These are phyloP conservation scores for Puccinia novopanici DNA, from an alignment of 1,284 basidiomycete species.

Conservation along the genomic window DNA sequence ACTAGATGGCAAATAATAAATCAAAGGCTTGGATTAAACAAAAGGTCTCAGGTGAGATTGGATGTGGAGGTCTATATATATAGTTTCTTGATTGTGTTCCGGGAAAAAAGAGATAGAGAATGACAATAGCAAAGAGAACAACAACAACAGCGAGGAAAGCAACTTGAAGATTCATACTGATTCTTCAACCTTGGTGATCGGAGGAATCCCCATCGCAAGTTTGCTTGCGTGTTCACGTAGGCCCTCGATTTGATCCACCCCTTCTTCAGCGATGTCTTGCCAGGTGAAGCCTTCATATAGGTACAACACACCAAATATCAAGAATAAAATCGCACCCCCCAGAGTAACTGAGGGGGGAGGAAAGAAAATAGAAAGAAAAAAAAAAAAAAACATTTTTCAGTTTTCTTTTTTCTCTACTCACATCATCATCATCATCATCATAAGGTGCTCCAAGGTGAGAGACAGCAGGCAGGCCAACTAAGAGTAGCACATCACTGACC, in stretches of 20 bases:
- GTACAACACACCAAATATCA: slow-evolving; percentile 69
- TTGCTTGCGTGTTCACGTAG: not conserved
- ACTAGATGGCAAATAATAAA: too few species aligned
- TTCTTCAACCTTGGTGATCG: slow-evolving; percentile 1
- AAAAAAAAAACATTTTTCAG: not conserved
- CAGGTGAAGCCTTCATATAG: slow-evolving; percentile 58
- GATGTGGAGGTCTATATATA: too few species aligned
- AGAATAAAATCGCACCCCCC: slow-evolving; percentile 77
- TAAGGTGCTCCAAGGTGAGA: not conserved
- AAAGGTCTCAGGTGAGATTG: too few species aligned
- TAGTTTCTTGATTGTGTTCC: too few species aligned
- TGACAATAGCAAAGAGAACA: not conserved
- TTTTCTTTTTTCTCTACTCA: too few species aligned
- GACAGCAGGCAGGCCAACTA: not conserved
- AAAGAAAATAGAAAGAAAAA: not conserved
- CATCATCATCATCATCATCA: too few species aligned
- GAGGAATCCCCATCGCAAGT: slow-evolving; percentile 1
- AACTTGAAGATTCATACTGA: not conserved
- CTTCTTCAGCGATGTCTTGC: slow-evolving; percentile 13
- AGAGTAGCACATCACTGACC: slow-evolving; percentile 66
- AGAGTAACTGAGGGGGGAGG: slow-evolving; percentile 81
- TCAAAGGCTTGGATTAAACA: too few species aligned
- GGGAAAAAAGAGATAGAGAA: not conserved
- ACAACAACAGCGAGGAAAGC: not conserved
- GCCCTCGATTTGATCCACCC: not conserved